These are phyloP conservation scores for Erigeron canadensis DNA, from an alignment of 129 eudicot genomes.

Conservation along the genomic window DNA sequence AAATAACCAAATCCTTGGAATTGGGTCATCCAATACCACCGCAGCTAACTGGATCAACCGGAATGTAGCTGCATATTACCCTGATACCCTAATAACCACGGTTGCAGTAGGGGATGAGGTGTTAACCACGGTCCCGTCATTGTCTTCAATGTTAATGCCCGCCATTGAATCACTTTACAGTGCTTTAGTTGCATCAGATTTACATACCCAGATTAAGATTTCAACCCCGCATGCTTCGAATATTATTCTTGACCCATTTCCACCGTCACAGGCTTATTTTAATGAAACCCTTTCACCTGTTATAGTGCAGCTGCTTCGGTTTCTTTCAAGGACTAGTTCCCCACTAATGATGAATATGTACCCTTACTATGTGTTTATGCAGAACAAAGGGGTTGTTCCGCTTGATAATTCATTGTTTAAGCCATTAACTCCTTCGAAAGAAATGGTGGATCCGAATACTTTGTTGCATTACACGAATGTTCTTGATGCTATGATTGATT, in stretches of 20 bases:
- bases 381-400: constrained; percentile 95
- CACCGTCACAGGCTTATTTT: constrained; percentile 97
- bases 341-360: constrained; percentile 96
- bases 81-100: constrained; percentile 67
- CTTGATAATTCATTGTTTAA: constrained; percentile 83
- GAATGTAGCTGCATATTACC: constrained; percentile 74
- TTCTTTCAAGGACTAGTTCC: constrained; percentile 66
- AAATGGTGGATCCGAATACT: constrained; percentile 96
- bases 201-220: constrained; percentile 73
- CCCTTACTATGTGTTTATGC: constrained; percentile 94
- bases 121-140: constrained; percentile 64
- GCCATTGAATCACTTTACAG: constrained; percentile 86
- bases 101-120: constrained; percentile 89
- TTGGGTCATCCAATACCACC: constrained; percentile 81
- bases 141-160: constrained; percentile 68
- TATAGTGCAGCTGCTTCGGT: constrained; percentile 53
- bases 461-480: constrained; percentile 87
- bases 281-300: constrained; percentile 67
- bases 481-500: constrained; percentile 90
- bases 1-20: constrained; percentile 80
- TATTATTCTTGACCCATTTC: constrained; percentile 83
- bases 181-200: constrained; percentile 82
- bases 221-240: constrained; percentile 86
- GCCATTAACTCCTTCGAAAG: constrained; percentile 87
- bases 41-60: constrained; percentile 89